phyloP scores from a whole-genome alignment of 2,329 filamentous ascomycete genomes.

The Neonectria hederae region DNA sequence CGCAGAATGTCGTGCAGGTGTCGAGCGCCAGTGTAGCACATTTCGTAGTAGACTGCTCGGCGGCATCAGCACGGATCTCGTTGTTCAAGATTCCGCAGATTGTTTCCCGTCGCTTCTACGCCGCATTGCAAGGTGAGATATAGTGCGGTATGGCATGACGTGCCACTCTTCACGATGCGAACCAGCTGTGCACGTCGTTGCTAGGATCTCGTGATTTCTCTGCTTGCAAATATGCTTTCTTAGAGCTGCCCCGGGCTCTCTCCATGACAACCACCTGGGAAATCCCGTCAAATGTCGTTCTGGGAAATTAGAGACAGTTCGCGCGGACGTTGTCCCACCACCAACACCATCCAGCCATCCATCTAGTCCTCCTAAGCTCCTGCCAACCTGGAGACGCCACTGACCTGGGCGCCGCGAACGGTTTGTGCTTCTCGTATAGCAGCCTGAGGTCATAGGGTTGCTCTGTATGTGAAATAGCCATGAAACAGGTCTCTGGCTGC shows the following conservation, averaged over 20 bases:
- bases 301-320: constrained; percentile 2
- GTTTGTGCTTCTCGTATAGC: neutral
- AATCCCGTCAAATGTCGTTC: neutral
- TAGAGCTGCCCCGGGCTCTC: constrained; percentile 2
- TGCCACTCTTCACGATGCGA: neutral
- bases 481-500: constrained; percentile 1
- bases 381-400: constrained; percentile 24
- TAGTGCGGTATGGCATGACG: neutral
- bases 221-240: constrained; percentile 7
- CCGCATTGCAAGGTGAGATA: neutral
- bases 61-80: constrained; percentile 18
- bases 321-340: constrained; percentile 30
- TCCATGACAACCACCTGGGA: neutral
- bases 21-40: neutral
- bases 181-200: neutral
- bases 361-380: constrained; percentile 8
- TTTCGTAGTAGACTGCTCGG: neutral
- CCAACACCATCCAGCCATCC: constrained; percentile 17
- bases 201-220: neutral
- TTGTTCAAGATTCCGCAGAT: constrained; percentile 7
- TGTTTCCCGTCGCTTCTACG: neutral
- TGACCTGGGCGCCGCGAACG: constrained; percentile 18
- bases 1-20: constrained; percentile 31
- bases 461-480: neutral
- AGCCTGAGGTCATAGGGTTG: neutral